phyloP scores from a whole-genome alignment of 495 filamentous ascomycete species.

The Choiromyces venosus region DNA sequence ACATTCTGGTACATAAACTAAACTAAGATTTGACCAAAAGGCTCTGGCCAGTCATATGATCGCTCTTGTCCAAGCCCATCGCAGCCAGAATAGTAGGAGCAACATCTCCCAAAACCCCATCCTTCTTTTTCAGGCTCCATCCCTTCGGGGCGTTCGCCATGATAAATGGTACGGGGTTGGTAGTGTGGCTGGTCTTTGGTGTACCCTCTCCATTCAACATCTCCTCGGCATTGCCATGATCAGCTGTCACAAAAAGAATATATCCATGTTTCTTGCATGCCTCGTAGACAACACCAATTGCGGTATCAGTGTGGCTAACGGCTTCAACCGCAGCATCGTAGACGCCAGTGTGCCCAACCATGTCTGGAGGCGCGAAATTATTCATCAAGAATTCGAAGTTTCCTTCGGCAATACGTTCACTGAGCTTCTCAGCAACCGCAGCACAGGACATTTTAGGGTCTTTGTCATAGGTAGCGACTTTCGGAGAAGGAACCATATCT shows the following conservation, averaged over 20 bases:
- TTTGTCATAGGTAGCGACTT: constrained; percentile 91
- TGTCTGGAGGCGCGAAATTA: constrained; percentile 98
- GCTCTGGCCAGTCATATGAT: constrained; percentile 84
- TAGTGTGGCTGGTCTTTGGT: constrained; percentile 96
- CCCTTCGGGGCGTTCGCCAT: constrained; percentile 93
- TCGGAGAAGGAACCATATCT: constrained; percentile 65
- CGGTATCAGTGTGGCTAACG: constrained; percentile 78
- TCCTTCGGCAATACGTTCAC: constrained; percentile 70
- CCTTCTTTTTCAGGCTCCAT: constrained; percentile 77
- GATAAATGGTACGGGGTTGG: constrained; percentile 93
- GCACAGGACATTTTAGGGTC: constrained; percentile 95
- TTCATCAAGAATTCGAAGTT: constrained; percentile 97
- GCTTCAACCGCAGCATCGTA: constrained; percentile 92
- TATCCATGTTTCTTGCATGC: constrained; percentile 89
- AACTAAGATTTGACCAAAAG: constrained; percentile 67
- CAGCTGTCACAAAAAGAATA: constrained; percentile 85
- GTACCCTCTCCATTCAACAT: constrained; percentile 94
- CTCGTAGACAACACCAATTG: constrained; percentile 86
- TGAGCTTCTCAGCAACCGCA: constrained; percentile 78
- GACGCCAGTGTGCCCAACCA: constrained; percentile 98
- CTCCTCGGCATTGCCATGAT: constrained; percentile 98
- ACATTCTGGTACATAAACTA: background rate
- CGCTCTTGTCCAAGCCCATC: constrained; percentile 84
- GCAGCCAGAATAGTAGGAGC: constrained; percentile 82
- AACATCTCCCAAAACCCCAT: constrained; percentile 90